A percentile compares a stretch with the other conserved stretches of the same genome.
These are phyloP conservation scores for Tausonia pullulans DNA, from an alignment of 1,284 basidiomycete genomes.

Conservation along the genomic window DNA sequence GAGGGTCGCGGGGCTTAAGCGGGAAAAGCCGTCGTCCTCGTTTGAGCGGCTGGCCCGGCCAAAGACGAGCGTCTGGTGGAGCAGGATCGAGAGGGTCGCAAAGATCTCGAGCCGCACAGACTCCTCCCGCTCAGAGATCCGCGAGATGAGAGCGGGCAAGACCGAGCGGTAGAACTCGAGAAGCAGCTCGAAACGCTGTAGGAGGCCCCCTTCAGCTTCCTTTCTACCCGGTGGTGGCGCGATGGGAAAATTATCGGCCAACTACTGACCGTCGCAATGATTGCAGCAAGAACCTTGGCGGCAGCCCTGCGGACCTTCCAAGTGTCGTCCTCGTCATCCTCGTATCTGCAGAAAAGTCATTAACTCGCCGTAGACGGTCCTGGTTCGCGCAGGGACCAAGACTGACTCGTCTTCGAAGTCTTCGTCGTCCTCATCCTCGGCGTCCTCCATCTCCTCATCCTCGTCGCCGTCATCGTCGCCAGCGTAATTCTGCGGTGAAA, in stretches of 20 bases:
- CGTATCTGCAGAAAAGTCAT: constrained; percentile 49
- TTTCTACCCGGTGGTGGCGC: too few species aligned
- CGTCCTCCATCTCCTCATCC: constrained; percentile 34
- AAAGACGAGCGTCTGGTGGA: constrained; percentile 55
- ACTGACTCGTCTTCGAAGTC: constrained; percentile 61
- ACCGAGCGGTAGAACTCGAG: constrained; percentile 67
- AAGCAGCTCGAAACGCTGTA: constrained; percentile 63
- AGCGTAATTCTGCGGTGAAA: constrained; percentile 59
- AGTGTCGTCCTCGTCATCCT: constrained; percentile 97
- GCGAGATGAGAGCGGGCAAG: constrained; percentile 73
- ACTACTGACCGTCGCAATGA: constrained; percentile 54
- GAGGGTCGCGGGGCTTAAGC: constrained; percentile 33
- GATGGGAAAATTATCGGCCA: background rate
- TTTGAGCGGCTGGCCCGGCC: background rate
- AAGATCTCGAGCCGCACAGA: constrained; percentile 92
- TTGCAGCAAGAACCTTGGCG: constrained; percentile 73
- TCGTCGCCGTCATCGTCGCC: constrained; percentile 61
- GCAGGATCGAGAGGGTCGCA: constrained; percentile 65
- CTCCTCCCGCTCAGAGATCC: constrained; percentile 90
- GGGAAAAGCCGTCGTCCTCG: background rate
- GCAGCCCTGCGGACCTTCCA: constrained; percentile 94
- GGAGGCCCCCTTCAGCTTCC: background rate
- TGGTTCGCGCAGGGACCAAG: too few species aligned
- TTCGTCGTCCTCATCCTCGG: constrained; percentile 52
- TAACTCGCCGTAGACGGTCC: too few species aligned